Percentiles rank a stretch among this genome's conserved stretches.
Conservation (phyloP, 305 asterid genomes). For the Fraxinus platypoda region DNA sequence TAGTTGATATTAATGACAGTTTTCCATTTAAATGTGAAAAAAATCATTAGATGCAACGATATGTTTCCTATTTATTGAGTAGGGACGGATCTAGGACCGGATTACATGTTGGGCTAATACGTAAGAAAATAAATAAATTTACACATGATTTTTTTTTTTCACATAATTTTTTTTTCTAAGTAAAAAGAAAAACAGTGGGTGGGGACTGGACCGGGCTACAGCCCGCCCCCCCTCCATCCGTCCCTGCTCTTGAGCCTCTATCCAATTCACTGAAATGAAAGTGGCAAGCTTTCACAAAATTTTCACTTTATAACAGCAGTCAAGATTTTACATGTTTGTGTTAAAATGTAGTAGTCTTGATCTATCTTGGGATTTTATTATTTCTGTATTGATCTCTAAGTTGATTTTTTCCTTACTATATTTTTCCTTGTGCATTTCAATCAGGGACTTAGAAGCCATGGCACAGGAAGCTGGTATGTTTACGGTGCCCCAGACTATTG, state of each 20-base stretch:
- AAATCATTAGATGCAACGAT: too few species aligned
- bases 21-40: neutral
- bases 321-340: neutral
- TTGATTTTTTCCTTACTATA: neutral
- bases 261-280: neutral
- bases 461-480: conserved; percentile 49
- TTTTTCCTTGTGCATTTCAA: neutral
- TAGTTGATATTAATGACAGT: neutral
- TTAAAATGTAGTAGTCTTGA: neutral
- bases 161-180: too few species aligned
- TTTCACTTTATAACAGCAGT: neutral
- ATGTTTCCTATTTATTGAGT: neutral
- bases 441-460: conserved; percentile 22
- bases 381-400: neutral
- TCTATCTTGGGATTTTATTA: neutral
- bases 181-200: too few species aligned
- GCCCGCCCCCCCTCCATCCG: too few species aligned
- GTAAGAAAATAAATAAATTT: too few species aligned
- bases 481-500: conserved; percentile 41
- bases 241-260: neutral
- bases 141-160: too few species aligned
- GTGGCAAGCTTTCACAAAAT: neutral
- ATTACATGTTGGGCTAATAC: too few species aligned
- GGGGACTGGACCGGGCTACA: too few species aligned
- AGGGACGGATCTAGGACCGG: too few species aligned